These are phyloP conservation scores for Hymenotorrendiella dingleyae DNA, from an alignment of 2,329 filamentous ascomycete species.

Conservation along the genomic window DNA sequence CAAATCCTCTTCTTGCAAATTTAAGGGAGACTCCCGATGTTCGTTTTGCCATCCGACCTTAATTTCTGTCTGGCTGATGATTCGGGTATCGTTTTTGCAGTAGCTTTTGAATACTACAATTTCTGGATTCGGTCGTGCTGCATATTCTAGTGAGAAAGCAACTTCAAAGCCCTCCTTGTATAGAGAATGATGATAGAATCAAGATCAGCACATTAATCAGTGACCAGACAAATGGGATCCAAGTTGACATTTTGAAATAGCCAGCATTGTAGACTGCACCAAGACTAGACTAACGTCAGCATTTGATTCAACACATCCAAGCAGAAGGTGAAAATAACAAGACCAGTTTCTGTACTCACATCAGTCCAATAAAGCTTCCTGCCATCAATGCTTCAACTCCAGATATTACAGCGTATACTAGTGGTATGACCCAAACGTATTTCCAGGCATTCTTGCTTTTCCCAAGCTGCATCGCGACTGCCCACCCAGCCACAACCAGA, in stretches of 20 bases:
- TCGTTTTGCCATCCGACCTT: background rate
- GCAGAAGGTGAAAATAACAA: too few species aligned
- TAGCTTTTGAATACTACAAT: too few species aligned
- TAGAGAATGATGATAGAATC: slow-evolving; percentile 64
- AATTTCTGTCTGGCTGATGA: background rate
- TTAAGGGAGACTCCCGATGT: background rate
- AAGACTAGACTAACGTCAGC: slow-evolving; percentile 38
- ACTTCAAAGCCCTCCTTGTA: slow-evolving; percentile 58
- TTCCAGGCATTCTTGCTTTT: slow-evolving; percentile 30
- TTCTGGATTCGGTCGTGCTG: too few species aligned
- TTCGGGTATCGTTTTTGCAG: too few species aligned
- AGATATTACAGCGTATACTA: slow-evolving; percentile 54
- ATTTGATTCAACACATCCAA: too few species aligned
- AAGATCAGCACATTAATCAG: slow-evolving; percentile 61
- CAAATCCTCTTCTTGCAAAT: too few species aligned
- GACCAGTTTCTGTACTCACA: slow-evolving; percentile 52
- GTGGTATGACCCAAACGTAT: slow-evolving; percentile 50
- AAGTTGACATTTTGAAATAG: slow-evolving; percentile 68
- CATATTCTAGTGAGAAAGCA: too few species aligned
- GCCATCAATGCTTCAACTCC: slow-evolving; percentile 59
- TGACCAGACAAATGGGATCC: slow-evolving; percentile 67
- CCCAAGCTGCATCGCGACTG: slow-evolving; percentile 50
- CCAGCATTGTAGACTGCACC: slow-evolving; percentile 62
- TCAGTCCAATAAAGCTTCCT: slow-evolving; percentile 59
- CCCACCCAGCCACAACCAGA: slow-evolving; percentile 49